These are phyloP conservation scores for Lipomyces japonicus DNA, from an alignment of 805 yeast species.

Conservation along the genomic window DNA sequence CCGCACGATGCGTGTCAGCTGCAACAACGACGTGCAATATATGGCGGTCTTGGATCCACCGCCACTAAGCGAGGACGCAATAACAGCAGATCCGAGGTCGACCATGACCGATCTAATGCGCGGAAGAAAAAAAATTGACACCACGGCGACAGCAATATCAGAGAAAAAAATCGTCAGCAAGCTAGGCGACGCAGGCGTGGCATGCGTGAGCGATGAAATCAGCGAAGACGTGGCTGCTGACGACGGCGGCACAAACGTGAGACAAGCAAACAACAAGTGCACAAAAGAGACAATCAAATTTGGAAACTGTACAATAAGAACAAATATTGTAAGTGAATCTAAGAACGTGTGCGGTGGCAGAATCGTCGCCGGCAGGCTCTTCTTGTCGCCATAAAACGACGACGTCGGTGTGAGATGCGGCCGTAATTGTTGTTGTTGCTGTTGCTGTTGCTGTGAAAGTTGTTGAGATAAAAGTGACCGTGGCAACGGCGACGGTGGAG, in stretches of 20 bases:
- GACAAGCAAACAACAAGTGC: conserved; percentile 31
- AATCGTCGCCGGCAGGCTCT: conserved; percentile 12
- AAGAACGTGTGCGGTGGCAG: conserved; percentile 35
- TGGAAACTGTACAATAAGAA: conserved; percentile 36
- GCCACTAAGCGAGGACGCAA: conserved; percentile 36
- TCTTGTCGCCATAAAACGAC: neutral
- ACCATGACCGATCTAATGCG: conserved; percentile 24
- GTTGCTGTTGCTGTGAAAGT: neutral
- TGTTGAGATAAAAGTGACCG: neutral
- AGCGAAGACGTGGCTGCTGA: conserved; percentile 11
- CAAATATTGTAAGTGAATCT: conserved; percentile 38
- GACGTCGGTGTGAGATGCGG: neutral
- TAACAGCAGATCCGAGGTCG: conserved; percentile 30
- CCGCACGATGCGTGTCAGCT: conserved; percentile 29
- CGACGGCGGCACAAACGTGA: conserved; percentile 29
- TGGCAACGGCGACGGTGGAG: neutral
- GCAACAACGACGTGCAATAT: conserved; percentile 34
- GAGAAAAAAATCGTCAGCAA: conserved; percentile 34
- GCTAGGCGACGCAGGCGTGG: conserved; percentile 27
- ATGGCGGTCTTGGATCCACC: conserved; percentile 36
- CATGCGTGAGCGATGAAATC: conserved; percentile 25
- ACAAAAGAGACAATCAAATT: conserved; percentile 31
- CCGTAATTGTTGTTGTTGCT: conserved; percentile 2
- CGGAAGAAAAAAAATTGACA: conserved; percentile 27
- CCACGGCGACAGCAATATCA: conserved; percentile 34